Base-by-base conservation (phyloP, 352 stramenopile species). In the Pythium sukuiense region DNA sequence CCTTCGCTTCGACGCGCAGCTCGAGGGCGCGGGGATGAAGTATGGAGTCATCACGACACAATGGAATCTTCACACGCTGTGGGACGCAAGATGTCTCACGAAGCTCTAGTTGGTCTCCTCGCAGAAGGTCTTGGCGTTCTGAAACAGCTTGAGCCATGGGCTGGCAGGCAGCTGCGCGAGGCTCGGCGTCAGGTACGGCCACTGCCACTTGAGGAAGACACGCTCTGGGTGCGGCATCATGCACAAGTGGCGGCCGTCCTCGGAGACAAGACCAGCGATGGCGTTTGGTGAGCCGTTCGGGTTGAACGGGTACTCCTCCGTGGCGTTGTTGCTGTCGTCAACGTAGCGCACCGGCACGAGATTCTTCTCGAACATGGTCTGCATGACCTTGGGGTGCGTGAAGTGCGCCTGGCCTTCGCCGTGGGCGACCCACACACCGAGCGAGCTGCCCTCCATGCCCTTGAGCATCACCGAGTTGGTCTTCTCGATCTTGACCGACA, bases 151-250 rank as follows among this genome's bases (percentile, higher is more conserved):
- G 56, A 99, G 76, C 97, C 97, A 99, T 13, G 97, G 97, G 52
- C 95, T 97, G 37, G 88, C 92, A 18, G 87, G 71, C 53, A 82
- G 63, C 58, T 85, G 64, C 30, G 92, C 81, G 71, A 97, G 96
- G 59, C 91, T 87, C 27, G 80, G 65, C 26, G 97, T 95, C 70
- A 90, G 90, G 80, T 93, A 99, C 30, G 97, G 97, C 95, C 96
- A 99, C 83, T 99, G 97, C 90, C 96, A 99, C 69, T 93, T 94
- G 61, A 98, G 95, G 77, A 98, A 99, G 37, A 92, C 94, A 57
- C 98, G 93, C 78, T 99, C 97, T 18, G 97, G 97, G 80, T 99
- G 98, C 56, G 98, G 98, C 98, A 99, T 99, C 80, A 99, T 93
- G 61, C 97, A 98, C 65, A 99, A 74, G 86, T 99, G 97, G 54